A percentile compares a stretch with the other conserved stretches of the same genome.
Evolutionary conservation across 305 asterid genomes (phyloP).

Genomic region (Solanum chacoense): DNA sequence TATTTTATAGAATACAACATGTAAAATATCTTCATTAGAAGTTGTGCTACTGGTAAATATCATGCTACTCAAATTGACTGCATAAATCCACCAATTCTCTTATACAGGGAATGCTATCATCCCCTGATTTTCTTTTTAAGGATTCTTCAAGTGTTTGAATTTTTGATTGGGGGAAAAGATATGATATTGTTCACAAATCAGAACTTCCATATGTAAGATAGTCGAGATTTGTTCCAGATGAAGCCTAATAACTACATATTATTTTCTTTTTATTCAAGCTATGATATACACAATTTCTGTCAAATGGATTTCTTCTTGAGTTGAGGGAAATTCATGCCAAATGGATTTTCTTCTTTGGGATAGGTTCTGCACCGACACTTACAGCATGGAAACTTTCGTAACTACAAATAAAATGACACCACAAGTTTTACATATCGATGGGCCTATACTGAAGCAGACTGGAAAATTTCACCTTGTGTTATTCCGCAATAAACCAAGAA

Average conservation of each 20-base stretch:
- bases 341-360: background rate
- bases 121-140: background rate
- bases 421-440: background rate
- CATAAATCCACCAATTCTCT: background rate
- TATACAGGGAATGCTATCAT: background rate
- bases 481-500: background rate
- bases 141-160: background rate
- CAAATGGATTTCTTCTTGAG: background rate
- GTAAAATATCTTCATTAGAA: background rate
- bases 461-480: background rate
- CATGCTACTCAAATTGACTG: background rate
- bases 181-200: background rate
- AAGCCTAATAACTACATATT: background rate
- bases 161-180: background rate
- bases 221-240: background rate
- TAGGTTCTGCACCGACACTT: background rate
- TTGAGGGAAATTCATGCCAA: background rate
- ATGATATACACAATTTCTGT: background rate
- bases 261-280: background rate
- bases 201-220: background rate
- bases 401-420: background rate
- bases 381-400: background rate
- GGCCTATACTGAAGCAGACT: background rate
- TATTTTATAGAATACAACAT: background rate
- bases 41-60: background rate